Percentiles rank a stretch among this genome's conserved stretches.
Conservation (phyloP, 768 basidiomycete genomes). For the Mycena rosella region DNA sequence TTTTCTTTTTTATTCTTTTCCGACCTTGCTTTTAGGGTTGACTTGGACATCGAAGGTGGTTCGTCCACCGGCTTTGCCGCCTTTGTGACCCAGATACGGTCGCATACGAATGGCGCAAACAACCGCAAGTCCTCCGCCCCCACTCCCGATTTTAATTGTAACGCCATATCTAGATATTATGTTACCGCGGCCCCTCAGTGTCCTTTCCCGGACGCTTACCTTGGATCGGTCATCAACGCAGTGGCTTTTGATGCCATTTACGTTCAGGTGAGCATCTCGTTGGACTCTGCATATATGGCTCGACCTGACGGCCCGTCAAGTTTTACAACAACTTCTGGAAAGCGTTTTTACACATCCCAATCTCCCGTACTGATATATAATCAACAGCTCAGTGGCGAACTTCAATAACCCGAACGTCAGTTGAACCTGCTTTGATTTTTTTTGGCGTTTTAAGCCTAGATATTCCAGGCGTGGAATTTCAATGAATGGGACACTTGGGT, state of each 20-base stretch:
- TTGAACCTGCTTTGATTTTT: not conserved
- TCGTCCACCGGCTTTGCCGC: constrained; percentile 61
- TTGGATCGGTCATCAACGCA: constrained; percentile 70
- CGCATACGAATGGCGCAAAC: constrained; percentile 58
- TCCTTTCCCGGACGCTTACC: constrained; percentile 75
- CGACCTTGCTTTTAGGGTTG: constrained; percentile 53
- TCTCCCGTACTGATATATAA: not conserved
- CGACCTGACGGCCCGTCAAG: constrained; percentile 17
- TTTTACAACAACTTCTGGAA: constrained; percentile 69
- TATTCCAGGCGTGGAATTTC: constrained; percentile 59
- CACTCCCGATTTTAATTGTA: not conserved
- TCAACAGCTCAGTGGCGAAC: constrained; percentile 7
- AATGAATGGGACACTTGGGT: constrained; percentile 68
- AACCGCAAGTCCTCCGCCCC: constrained; percentile 55
- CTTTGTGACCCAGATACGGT: constrained; percentile 65
- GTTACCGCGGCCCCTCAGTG: constrained; percentile 72
- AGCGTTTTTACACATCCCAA: not conserved
- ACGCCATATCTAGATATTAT: constrained; percentile 62
- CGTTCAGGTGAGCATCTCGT: constrained; percentile 72
- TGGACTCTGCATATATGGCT: not conserved
- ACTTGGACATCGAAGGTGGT: constrained; percentile 81
- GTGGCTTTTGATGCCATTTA: constrained; percentile 79
- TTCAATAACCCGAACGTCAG: constrained; percentile 1
- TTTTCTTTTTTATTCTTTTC: not conserved
- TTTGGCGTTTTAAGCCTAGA: constrained; percentile 3